Evolutionary conservation across 2,329 filamentous ascomycete species (phyloP).

Genomic region (Penicillium sp.): DNA sequence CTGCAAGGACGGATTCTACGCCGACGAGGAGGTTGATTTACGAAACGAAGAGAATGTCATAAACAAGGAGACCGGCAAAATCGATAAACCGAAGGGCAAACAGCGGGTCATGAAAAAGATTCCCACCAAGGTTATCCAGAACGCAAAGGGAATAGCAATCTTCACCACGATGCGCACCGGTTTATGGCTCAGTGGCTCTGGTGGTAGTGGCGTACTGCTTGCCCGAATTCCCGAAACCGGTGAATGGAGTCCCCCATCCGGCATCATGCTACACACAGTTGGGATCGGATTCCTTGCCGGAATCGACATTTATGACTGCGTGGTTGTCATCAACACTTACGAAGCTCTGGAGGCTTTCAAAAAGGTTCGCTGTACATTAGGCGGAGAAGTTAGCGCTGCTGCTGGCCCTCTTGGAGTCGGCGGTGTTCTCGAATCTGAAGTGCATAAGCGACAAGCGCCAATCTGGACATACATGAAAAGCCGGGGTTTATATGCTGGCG

Average conservation of each 20-base stretch:
- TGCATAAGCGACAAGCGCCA: constrained; percentile 71
- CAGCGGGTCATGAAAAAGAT: constrained; percentile 79
- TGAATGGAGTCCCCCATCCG: constrained; percentile 88
- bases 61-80: constrained; percentile 46
- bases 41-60: constrained; percentile 35
- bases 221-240: constrained; percentile 79
- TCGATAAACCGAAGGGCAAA: constrained; percentile 61
- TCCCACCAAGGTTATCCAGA: constrained; percentile 80
- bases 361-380: constrained; percentile 76
- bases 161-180: constrained; percentile 97
- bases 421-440: constrained; percentile 70
- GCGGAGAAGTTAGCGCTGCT: constrained; percentile 77
- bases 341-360: constrained; percentile 85
- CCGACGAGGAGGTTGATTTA: constrained; percentile 58
- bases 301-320: constrained; percentile 94
- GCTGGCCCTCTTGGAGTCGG: constrained; percentile 79
- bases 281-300: constrained; percentile 88
- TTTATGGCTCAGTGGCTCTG: constrained; percentile 87
- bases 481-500: constrained; percentile 83
- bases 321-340: constrained; percentile 88
- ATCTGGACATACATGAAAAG: constrained; percentile 89
- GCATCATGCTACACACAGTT: constrained; percentile 86
- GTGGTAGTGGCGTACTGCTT: constrained; percentile 85
- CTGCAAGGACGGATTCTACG: constrained; percentile 78
- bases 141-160: constrained; percentile 87